These are phyloP conservation scores for Rhodotorula toruloides DNA, from an alignment of 768 basidiomycete species.

Conservation along the genomic window DNA sequence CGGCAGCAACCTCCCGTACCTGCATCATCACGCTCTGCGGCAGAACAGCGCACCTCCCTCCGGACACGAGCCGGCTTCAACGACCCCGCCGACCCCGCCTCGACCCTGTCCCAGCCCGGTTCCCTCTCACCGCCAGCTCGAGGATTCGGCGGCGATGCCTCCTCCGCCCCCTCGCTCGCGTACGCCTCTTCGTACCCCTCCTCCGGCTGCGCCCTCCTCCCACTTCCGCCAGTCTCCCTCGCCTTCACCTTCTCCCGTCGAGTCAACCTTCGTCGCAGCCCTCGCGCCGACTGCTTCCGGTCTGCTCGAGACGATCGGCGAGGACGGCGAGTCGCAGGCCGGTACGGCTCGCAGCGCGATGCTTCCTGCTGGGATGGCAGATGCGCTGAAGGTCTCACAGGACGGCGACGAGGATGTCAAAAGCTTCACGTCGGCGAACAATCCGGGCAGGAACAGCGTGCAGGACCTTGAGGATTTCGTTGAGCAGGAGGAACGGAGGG, in stretches of 20 bases:
- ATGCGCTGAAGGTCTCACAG: neutral
- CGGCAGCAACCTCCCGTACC: neutral
- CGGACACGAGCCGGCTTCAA: too few species aligned
- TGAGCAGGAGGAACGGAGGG: conserved; percentile 8
- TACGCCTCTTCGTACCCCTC: conserved; percentile 11
- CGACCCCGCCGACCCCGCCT: neutral
- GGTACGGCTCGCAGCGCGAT: conserved; percentile 31
- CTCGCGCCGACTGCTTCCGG: neutral
- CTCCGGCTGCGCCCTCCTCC: conserved; percentile 24
- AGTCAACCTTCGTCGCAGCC: neutral
- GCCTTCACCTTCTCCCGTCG: neutral
- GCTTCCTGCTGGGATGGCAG: neutral
- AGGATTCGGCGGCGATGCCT: neutral
- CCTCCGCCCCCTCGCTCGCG: neutral
- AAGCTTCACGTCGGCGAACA: neutral
- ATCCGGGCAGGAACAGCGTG: conserved; percentile 8
- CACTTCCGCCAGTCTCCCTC: neutral
- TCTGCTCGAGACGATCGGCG: conserved; percentile 41
- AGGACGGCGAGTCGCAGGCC: conserved; percentile 43
- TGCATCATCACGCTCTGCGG: neutral
- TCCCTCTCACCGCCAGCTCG: neutral
- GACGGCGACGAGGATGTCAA: neutral
- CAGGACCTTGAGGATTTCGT: conserved; percentile 31
- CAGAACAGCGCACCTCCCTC: neutral
- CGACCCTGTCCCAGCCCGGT: conserved; percentile 15